A percentile compares a stretch with the other conserved stretches of the same genome.
These are phyloP conservation scores for Plantago ovata DNA, from an alignment of 257 asterid genomes.

Conservation along the genomic window DNA sequence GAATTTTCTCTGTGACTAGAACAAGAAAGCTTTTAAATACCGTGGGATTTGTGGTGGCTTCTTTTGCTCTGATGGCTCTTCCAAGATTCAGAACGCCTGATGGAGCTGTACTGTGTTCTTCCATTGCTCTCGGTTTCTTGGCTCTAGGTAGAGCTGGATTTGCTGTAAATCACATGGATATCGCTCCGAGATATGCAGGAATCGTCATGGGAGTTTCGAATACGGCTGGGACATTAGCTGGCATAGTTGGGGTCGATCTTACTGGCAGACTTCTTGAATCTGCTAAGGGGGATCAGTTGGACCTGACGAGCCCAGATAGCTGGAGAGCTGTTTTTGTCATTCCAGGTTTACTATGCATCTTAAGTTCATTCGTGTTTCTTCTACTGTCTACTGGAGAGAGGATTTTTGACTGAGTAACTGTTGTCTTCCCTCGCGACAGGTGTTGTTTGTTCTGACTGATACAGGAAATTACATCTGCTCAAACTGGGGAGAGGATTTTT, in stretches of 20 bases:
- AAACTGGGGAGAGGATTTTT: too few species aligned
- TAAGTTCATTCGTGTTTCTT: conserved; percentile 67
- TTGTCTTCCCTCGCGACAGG: too few species aligned
- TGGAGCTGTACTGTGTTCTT: conserved; percentile 74
- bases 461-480: too few species aligned
- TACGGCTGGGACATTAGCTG: conserved; percentile 93
- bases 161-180: conserved; percentile 93
- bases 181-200: conserved; percentile 94
- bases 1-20: conserved; percentile 55
- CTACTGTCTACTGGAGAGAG: conserved; percentile 81
- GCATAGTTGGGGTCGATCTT: conserved; percentile 82
- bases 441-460: too few species aligned
- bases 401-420: conserved; percentile 79
- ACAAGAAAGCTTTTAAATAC: conserved; percentile 81
- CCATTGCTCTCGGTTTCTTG: conserved; percentile 83
- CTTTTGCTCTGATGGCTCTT: conserved; percentile 65
- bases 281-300: conserved; percentile 63
- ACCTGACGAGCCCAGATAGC: conserved; percentile 74
- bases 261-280: conserved; percentile 89
- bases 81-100: conserved; percentile 69
- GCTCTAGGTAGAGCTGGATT: conserved; percentile 97
- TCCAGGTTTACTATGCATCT: conserved; percentile 76
- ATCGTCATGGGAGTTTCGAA: conserved; percentile 93
- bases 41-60: conserved; percentile 67
- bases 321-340: conserved; percentile 74